Evolutionary conservation across 2,329 filamentous ascomycete genomes (phyloP).

Genomic region (Fusarium scirpi): DNA sequence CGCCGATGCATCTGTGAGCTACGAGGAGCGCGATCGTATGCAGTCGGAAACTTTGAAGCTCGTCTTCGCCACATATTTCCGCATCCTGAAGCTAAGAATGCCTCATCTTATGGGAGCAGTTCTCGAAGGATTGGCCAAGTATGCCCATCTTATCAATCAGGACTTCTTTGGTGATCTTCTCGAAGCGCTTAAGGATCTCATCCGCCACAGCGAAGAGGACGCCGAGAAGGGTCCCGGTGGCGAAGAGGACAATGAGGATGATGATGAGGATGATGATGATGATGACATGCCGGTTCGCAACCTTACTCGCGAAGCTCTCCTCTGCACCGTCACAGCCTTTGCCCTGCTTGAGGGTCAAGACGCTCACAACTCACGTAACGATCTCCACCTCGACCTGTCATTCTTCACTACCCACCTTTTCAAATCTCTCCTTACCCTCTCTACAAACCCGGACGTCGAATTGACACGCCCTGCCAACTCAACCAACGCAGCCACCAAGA

Average conservation of each 20-base stretch:
- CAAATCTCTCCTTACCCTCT: slow-evolving; percentile 81
- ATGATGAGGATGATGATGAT: slow-evolving; percentile 55
- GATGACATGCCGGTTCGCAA: slow-evolving; percentile 70
- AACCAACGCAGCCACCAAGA: slow-evolving; percentile 66
- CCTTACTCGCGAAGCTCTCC: slow-evolving; percentile 84
- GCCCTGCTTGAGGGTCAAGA: slow-evolving; percentile 97
- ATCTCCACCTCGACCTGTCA: slow-evolving; percentile 88
- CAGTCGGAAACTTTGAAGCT: slow-evolving; percentile 96
- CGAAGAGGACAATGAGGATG: slow-evolving; percentile 61
- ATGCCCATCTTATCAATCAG: slow-evolving; percentile 97
- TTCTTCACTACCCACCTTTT: slow-evolving; percentile 98
- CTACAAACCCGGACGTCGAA: slow-evolving; percentile 87
- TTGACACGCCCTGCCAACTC: slow-evolving; percentile 66
- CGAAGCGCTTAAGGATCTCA: slow-evolving; percentile 93
- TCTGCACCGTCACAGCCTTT: slow-evolving; percentile 96
- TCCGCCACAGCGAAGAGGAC: slow-evolving; percentile 76
- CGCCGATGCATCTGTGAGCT: slow-evolving; percentile 88
- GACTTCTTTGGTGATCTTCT: slow-evolving; percentile 98
- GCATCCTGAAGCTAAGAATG: slow-evolving; percentile 85
- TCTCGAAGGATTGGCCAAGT: slow-evolving; percentile 92
- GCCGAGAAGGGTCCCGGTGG: slow-evolving; percentile 58
- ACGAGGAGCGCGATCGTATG: slow-evolving; percentile 93
- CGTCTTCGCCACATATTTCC: slow-evolving; percentile 95
- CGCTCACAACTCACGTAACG: slow-evolving; percentile 82
- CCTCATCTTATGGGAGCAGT: slow-evolving; percentile 96